Conservation (phyloP, 1,139 yeast species). For the Casaregolazyma lundiana region DNA sequence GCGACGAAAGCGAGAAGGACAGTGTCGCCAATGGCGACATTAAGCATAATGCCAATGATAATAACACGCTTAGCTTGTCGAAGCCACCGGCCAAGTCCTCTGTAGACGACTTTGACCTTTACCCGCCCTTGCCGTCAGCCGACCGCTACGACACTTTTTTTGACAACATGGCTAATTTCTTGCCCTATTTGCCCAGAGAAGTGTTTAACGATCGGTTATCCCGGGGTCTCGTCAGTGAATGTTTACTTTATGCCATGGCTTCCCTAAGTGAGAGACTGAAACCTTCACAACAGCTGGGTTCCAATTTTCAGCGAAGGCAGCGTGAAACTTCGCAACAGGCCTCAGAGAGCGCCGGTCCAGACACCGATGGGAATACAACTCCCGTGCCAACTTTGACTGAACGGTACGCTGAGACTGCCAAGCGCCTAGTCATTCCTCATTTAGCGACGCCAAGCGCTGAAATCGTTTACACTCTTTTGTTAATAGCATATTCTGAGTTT, state of each 20-base stretch:
- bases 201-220: slow-evolving; percentile 22
- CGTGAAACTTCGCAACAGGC: slow-evolving; percentile 2
- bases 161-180: slow-evolving; percentile 20
- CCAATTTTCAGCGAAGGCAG: neutral
- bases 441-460: slow-evolving; percentile 27
- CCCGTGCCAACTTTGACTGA: slow-evolving; percentile 16
- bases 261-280: slow-evolving; percentile 21
- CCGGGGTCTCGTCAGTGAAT: slow-evolving; percentile 23
- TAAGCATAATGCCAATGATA: neutral
- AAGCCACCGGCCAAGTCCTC: slow-evolving; percentile 4
- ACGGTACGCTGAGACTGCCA: slow-evolving; percentile 26
- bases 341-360: neutral
- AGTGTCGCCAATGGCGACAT: neutral
- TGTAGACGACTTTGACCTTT: slow-evolving; percentile 11
- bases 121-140: slow-evolving; percentile 13
- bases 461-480: slow-evolving; percentile 25
- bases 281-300: slow-evolving; percentile 3
- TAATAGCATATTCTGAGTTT: slow-evolving; percentile 29
- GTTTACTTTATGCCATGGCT: slow-evolving; percentile 26
- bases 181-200: slow-evolving; percentile 24
- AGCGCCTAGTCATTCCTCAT: slow-evolving; percentile 25
- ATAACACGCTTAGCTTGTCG: neutral
- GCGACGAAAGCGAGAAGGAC: neutral
- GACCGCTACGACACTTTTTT: slow-evolving; percentile 13
- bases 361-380: slow-evolving; percentile 7